Conservation (phyloP, 2,329 filamentous ascomycete genomes). For the Knufia petricola region DNA sequence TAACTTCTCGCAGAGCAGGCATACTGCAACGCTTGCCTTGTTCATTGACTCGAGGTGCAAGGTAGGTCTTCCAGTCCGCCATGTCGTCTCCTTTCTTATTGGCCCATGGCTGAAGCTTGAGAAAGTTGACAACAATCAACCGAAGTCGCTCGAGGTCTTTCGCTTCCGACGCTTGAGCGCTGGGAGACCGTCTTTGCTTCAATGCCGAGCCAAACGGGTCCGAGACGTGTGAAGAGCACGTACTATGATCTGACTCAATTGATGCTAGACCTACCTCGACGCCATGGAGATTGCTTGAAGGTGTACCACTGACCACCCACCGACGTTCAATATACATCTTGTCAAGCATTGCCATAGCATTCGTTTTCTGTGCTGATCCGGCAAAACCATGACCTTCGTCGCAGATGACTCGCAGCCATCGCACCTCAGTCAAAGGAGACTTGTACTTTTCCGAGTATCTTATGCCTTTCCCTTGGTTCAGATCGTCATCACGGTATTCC, state of each 20-base stretch:
- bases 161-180: constrained; percentile 43
- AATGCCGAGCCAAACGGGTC: constrained; percentile 2
- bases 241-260: constrained; percentile 26
- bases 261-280: constrained; percentile 52
- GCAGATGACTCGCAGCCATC: constrained; percentile 81
- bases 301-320: constrained; percentile 88
- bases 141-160: constrained; percentile 59
- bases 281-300: constrained; percentile 72
- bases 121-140: constrained; percentile 57
- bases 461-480: constrained; percentile 39
- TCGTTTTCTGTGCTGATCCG: constrained; percentile 52
- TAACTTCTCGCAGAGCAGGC: constrained; percentile 49
- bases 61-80: constrained; percentile 63
- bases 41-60: constrained; percentile 53
- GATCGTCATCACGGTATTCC: constrained; percentile 47
- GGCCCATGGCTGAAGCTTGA: constrained; percentile 71
- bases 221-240: background rate
- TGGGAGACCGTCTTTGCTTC: constrained; percentile 25
- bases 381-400: constrained; percentile 87
- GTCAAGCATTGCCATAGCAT: constrained; percentile 45
- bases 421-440: constrained; percentile 59
- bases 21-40: constrained; percentile 36
- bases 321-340: constrained; percentile 55
- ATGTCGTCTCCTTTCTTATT: constrained; percentile 51
- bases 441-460: constrained; percentile 39